Base-by-base conservation (phyloP, 2,329 filamentous ascomycete genomes). In the Pseudogymnoascus sp. region DNA sequence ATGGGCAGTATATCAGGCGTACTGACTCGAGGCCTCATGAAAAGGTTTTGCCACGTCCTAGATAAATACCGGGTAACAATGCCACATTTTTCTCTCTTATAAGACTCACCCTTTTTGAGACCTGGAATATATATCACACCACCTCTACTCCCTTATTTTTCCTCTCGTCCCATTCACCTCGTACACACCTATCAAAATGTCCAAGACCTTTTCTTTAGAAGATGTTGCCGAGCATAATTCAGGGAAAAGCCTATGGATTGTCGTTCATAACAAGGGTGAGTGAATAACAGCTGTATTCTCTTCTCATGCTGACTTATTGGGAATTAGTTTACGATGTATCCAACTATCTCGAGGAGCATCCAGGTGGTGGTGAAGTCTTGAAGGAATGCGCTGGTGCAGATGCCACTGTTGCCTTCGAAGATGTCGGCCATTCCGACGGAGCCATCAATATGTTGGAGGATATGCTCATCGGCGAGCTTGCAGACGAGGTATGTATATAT, bases 391-490 rank as follows among this genome's bases (percentile, higher is more conserved):
- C 82, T 68, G 91, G 91, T 63, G 86, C 87, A 68, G 90, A 94
- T 75, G 86, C 88, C 58, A 90, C 88, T 45, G 86, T 90, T 72
- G 88, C 85, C 42, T 94, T 92, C 70, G 90, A 94, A 76, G 88
- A 92, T 70, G 89, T 91, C 38, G 90, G 90, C 49, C 91, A 95
- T 78, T 91, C 88, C 55, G 88, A 91, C 73, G 86, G 89, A 75
- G 86, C 85, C 63, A 82, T 86, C 62, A 85, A 87, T 75, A 86
- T 88, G 68, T 80, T 89, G 61, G 79, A 82, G 2, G 80, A 79
- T 63, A 72, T 85, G 65, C 72, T 80, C n/a, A 75, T 85, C 66
- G 84, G 82, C 58, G 77, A 68, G 33, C 72, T 86, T 65, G 84
- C 85, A 78, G 77, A 83, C 71, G 69, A 76, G 73, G 82, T 84